Conservation (phyloP, 2,329 filamentous ascomycete genomes). For the Curvularia sp. region DNA sequence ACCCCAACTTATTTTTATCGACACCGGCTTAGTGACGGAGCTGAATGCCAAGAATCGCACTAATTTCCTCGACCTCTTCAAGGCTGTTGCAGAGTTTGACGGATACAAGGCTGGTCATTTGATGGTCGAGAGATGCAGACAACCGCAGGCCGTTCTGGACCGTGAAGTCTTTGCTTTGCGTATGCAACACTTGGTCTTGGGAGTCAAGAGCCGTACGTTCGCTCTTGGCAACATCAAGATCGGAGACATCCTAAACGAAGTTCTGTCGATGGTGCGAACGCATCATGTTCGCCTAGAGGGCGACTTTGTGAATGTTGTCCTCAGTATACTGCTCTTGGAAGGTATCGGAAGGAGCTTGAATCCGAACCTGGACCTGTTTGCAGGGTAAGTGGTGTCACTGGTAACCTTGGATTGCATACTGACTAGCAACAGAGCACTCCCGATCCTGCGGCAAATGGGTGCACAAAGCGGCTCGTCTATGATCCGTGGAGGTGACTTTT, state of each 20-base stretch:
- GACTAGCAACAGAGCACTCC: constrained; percentile 69
- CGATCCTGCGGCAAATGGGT: constrained; percentile 87
- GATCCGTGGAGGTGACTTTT: constrained; percentile 57
- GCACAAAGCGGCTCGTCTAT: constrained; percentile 71
- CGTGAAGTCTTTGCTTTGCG: constrained; percentile 89
- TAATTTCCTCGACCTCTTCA: constrained; percentile 96
- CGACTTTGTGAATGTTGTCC: constrained; percentile 97
- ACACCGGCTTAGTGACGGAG: constrained; percentile 93
- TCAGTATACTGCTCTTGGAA: constrained; percentile 91
- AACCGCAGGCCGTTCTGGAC: constrained; percentile 88
- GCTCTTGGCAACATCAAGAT: constrained; percentile 95
- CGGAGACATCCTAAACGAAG: constrained; percentile 89
- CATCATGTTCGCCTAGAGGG: constrained; percentile 96
- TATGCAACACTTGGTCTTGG: constrained; percentile 94
- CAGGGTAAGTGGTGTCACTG: constrained; percentile 60
- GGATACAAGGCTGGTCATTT: constrained; percentile 93
- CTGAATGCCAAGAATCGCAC: constrained; percentile 83
- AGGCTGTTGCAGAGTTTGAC: constrained; percentile 93
- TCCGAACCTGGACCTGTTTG: constrained; percentile 85
- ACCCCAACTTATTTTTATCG: constrained; percentile 95
- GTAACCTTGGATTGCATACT: constrained; percentile 8
- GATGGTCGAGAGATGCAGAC: constrained; percentile 94
- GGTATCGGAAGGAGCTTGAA: constrained; percentile 90
- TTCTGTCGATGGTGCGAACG: constrained; percentile 85
- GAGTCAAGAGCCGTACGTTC: constrained; percentile 88